phyloP scores from a whole-genome alignment of 2,329 filamentous ascomycete genomes.

The Simplicillium aogashimaense region DNA sequence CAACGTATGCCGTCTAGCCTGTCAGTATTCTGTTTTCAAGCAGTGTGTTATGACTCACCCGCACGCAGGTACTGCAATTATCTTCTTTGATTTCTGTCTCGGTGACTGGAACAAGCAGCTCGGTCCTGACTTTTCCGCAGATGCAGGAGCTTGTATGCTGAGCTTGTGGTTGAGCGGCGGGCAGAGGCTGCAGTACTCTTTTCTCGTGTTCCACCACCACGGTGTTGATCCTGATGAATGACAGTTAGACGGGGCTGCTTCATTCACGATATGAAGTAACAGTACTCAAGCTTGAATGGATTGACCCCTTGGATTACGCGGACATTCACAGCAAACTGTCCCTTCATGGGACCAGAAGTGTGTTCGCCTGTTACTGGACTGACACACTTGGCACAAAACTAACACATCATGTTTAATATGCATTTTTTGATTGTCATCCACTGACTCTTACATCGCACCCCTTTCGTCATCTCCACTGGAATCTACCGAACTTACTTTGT shows the following conservation, averaged over 20 bases:
- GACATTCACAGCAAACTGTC: slow-evolving; percentile 14
- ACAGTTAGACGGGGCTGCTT: neutral
- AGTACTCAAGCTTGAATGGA: slow-evolving; percentile 14
- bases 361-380: slow-evolving; percentile 16
- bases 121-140: slow-evolving; percentile 14
- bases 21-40: too few species aligned
- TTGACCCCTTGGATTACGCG: slow-evolving; percentile 13
- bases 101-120: slow-evolving; percentile 18
- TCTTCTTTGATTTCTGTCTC: slow-evolving; percentile 30
- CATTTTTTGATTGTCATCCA: too few species aligned
- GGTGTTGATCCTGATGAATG: too few species aligned
- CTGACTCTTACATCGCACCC: too few species aligned
- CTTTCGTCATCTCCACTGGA: too few species aligned
- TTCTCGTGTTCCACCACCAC: neutral
- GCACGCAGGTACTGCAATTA: slow-evolving; percentile 23
- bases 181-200: neutral
- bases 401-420: neutral
- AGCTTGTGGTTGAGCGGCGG: neutral
- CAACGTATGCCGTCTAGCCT: slow-evolving; percentile 15
- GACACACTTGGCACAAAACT: slow-evolving; percentile 19
- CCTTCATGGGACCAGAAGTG: slow-evolving; percentile 10
- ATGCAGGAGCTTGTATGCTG: slow-evolving; percentile 14
- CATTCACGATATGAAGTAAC: neutral
- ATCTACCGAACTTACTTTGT: slow-evolving; percentile 8
- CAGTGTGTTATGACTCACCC: slow-evolving; percentile 10